Conservation (phyloP, 2,329 filamentous ascomycete genomes). For the Colletotrichum tropicicola region DNA sequence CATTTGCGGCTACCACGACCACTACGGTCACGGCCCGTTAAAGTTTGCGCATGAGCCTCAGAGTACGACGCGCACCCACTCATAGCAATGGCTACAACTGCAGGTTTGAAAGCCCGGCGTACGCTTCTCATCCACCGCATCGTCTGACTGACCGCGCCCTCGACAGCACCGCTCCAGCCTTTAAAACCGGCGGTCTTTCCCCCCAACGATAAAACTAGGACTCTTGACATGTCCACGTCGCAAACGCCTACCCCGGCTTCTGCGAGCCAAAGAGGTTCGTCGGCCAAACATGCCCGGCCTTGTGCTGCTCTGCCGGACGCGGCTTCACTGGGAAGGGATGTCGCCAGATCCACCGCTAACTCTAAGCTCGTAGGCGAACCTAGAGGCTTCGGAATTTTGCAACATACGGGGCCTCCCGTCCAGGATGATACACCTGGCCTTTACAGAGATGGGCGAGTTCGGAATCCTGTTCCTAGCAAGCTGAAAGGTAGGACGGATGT, state of each 20-base stretch:
- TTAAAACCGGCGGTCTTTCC: not conserved
- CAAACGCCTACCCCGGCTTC: not conserved
- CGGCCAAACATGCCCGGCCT: not conserved
- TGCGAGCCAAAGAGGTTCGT: slow-evolving; percentile 11
- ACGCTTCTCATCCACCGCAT: not conserved
- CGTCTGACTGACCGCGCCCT: not conserved
- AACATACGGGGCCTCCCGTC: slow-evolving; percentile 31
- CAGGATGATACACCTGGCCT: slow-evolving; percentile 34
- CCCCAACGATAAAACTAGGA: not conserved
- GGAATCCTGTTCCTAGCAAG: slow-evolving; percentile 70
- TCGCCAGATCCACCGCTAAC: not conserved
- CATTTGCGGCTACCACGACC: too few species aligned
- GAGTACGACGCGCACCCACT: not conserved
- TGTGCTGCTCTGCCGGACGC: not conserved
- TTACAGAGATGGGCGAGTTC: slow-evolving; percentile 56
- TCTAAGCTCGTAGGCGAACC: not conserved
- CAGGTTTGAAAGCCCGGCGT: not conserved
- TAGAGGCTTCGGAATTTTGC: slow-evolving; percentile 31
- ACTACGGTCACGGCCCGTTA: not conserved
- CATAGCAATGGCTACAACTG: slow-evolving; percentile 18
- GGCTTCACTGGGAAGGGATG: not conserved
- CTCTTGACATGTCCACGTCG: not conserved
- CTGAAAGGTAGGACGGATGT: slow-evolving; percentile 66
- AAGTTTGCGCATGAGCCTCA: not conserved
- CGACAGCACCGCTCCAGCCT: slow-evolving; percentile 1